These are phyloP conservation scores for Nicotiana tomentosiformis DNA, from an alignment of 257 asterid species.

Conservation along the genomic window DNA sequence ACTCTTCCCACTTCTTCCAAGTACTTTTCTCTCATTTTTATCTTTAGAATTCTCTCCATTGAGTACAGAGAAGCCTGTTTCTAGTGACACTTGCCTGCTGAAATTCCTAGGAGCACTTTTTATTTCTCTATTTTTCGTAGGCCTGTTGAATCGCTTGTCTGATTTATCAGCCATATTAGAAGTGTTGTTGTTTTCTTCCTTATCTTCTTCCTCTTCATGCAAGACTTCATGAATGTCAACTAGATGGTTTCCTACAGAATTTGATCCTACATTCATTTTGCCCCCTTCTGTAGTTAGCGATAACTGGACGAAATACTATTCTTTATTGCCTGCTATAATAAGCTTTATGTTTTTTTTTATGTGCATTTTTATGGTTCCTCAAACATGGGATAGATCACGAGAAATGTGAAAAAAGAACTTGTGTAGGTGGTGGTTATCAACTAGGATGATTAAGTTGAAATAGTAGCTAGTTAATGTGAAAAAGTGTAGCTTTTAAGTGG, in stretches of 20 bases:
- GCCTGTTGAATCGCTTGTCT: conserved; percentile 20
- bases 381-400: conserved; percentile 25
- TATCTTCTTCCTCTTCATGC: conserved; percentile 41
- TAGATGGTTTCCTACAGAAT: conserved; percentile 35
- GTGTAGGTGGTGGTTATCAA: background rate
- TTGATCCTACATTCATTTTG: conserved; percentile 42
- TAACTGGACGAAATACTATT: background rate
- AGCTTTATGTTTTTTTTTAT: background rate
- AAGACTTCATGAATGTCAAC: conserved; percentile 65
- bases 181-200: background rate
- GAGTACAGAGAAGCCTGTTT: conserved; percentile 72
- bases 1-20: conserved; percentile 72
- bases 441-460: background rate
- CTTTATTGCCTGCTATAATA: background rate
- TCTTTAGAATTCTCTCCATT: conserved; percentile 32
- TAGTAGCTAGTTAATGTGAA: background rate
- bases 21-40: conserved; percentile 25
- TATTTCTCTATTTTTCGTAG: conserved; percentile 23
- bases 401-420: conserved; percentile 10
- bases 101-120: conserved; percentile 32
- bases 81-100: conserved; percentile 77
- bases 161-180: conserved; percentile 12
- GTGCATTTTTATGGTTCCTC: background rate
- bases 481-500: conserved; percentile 11
- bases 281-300: background rate